Evolutionary conservation across 2,329 filamentous ascomycete species (phyloP).

Genomic region (Phyllosticta capitalensis): DNA sequence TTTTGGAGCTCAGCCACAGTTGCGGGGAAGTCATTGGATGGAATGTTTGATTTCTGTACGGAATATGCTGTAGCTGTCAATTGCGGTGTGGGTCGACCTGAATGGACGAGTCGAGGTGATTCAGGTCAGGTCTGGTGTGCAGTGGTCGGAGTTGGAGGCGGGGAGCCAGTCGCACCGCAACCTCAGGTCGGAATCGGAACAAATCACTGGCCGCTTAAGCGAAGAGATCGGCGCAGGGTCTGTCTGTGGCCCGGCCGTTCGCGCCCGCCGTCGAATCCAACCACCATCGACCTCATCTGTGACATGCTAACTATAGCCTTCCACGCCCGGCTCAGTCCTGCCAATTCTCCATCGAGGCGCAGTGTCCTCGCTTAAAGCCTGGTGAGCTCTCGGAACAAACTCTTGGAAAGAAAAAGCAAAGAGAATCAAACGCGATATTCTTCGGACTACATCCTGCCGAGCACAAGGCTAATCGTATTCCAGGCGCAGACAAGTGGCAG

Average conservation of each 20-base stretch:
- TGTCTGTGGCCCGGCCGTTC: too few species aligned
- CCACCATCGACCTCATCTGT: background rate
- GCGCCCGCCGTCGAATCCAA: background rate
- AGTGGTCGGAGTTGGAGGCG: background rate
- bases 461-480: background rate
- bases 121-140: background rate
- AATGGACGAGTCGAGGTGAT: background rate
- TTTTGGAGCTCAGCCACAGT: background rate
- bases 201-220: background rate
- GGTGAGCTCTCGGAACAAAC: too few species aligned
- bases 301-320: background rate
- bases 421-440: background rate
- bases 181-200: background rate
- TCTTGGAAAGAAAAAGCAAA: background rate
- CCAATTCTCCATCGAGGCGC: background rate
- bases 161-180: background rate
- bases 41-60: background rate
- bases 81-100: background rate
- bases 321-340: background rate
- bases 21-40: background rate
- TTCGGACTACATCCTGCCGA: background rate
- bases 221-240: background rate
- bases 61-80: background rate
- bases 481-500: background rate
- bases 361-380: background rate